These are phyloP conservation scores for Medicago arabica DNA, from an alignment of 306 rosid genomes.

Conservation along the genomic window DNA sequence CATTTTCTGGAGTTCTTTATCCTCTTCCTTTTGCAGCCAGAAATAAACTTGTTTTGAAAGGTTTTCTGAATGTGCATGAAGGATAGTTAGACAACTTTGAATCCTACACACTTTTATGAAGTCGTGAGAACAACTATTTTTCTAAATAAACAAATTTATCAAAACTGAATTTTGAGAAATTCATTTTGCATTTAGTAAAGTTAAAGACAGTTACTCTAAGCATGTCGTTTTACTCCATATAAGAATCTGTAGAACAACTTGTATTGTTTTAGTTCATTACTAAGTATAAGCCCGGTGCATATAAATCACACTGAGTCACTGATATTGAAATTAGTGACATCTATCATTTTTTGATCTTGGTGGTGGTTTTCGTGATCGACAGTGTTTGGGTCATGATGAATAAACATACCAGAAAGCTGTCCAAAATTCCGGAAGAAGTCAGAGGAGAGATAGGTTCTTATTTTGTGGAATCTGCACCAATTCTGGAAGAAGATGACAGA, in stretches of 20 bases:
- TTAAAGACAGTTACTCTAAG: constrained; percentile 16
- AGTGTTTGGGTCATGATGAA: constrained; percentile 99
- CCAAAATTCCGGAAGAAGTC: constrained; percentile 94
- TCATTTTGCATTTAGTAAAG: constrained; percentile 21
- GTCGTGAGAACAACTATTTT: background rate
- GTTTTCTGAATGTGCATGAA: constrained; percentile 27
- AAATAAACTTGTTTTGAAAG: constrained; percentile 29
- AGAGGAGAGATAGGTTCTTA: constrained; percentile 86
- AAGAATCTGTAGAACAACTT: constrained; percentile 1
- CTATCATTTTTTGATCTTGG: constrained; percentile 28
- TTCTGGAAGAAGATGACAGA: constrained; percentile 89
- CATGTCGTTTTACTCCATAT: constrained; percentile 16
- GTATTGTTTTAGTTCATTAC: constrained; percentile 11
- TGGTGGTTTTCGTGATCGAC: constrained; percentile 49
- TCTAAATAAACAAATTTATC: background rate
- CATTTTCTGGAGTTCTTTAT: constrained; percentile 27
- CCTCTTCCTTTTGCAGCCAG: constrained; percentile 25
- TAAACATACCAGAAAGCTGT: constrained; percentile 86
- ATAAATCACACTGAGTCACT: background rate
- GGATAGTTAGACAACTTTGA: constrained; percentile 21
- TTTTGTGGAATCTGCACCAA: constrained; percentile 73
- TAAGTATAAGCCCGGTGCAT: background rate
- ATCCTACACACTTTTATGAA: constrained; percentile 3
- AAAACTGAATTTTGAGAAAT: constrained; percentile 8
- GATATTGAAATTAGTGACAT: constrained; percentile 20